A percentile compares a stretch with the other conserved stretches of the same genome.
phyloP scores from a whole-genome alignment of 768 basidiomycete species.

The Mycena metata region DNA sequence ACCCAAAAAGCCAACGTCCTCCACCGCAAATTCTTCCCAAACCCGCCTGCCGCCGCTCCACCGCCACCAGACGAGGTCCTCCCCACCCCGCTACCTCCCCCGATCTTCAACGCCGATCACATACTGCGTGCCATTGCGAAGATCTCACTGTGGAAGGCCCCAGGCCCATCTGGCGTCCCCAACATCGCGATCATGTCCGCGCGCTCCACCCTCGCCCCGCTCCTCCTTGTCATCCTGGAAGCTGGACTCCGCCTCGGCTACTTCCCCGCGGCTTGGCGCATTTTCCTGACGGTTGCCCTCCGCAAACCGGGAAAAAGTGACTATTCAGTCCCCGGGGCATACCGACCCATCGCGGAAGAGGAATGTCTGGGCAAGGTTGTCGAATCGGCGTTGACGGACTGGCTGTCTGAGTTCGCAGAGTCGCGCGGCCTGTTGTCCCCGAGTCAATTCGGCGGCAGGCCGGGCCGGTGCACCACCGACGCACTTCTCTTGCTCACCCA shows the following conservation, averaged over 20 bases:
- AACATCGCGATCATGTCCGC: background rate
- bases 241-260: conserved; percentile 6
- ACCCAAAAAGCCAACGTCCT: background rate
- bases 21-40: background rate
- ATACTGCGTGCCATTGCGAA: too few species aligned
- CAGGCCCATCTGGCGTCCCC: too few species aligned
- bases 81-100: background rate
- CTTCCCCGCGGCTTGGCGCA: background rate
- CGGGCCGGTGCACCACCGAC: too few species aligned
- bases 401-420: background rate
- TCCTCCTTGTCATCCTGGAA: conserved; percentile 2
- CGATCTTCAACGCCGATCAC: background rate
- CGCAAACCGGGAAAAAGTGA: conserved; percentile 1
- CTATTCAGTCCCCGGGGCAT: too few species aligned
- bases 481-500: too few species aligned
- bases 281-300: background rate
- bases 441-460: too few species aligned
- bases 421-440: background rate
- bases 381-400: background rate
- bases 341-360: background rate
- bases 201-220: background rate
- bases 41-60: background rate
- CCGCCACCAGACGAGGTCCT: background rate
- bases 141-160: too few species aligned
- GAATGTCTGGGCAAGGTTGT: background rate